Evolutionary conservation across 257 asterid species (phyloP).

Genomic region (Apocynum venetum): DNA sequence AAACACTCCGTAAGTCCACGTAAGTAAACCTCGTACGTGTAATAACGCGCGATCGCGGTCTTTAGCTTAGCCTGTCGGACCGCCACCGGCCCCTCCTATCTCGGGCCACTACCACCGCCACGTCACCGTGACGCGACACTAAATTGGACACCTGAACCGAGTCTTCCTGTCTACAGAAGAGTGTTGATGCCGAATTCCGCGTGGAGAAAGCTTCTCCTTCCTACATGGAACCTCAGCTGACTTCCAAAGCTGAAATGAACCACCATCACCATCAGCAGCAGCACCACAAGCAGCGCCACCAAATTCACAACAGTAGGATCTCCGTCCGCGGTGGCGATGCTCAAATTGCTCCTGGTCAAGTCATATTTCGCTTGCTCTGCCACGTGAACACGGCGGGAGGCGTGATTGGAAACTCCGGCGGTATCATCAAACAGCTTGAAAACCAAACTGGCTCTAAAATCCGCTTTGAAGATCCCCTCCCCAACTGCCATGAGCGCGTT

Average conservation of each 20-base stretch:
- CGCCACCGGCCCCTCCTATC: neutral
- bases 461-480: conserved; percentile 33
- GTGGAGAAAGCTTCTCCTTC: neutral
- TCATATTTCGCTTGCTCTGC: conserved; percentile 49
- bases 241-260: neutral
- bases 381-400: conserved; percentile 48
- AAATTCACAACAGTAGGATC: neutral
- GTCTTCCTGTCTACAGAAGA: neutral
- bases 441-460: conserved; percentile 39
- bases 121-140: neutral
- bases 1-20: too few relatives aligned
- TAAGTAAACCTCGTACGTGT: neutral
- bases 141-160: neutral
- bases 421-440: conserved; percentile 38
- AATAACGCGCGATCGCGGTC: neutral
- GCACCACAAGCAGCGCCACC: neutral
- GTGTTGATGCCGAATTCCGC: neutral
- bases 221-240: neutral
- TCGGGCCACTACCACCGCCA: neutral
- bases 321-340: neutral
- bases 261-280: neutral
- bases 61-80: neutral
- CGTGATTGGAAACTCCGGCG: conserved; percentile 48
- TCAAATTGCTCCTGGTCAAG: conserved; percentile 19
- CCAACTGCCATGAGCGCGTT: conserved; percentile 53